Evolutionary conservation across 2,329 filamentous ascomycete species (phyloP), one percentile per base, ranked within the genome.

Genomic region (Botrytis fabae): DNA sequence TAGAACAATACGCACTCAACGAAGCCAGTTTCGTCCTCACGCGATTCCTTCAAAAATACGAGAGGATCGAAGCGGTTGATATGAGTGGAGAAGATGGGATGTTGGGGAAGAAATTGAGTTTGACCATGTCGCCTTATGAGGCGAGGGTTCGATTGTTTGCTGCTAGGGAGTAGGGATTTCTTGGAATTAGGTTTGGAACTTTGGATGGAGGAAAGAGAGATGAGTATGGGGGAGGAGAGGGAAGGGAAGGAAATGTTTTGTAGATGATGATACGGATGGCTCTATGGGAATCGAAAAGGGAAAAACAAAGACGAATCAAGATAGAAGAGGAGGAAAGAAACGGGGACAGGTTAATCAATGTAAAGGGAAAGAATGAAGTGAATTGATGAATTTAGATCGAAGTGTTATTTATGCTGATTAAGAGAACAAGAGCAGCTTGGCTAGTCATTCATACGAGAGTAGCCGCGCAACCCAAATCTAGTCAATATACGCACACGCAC

Each of bases 11-110:
- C 48, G 80, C 80, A 0, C 76, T 81, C 1, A 80, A 77, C 1
- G 81, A 82, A 73, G 78, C 77, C 1, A 75, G 65, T 14, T 82
- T 80, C 48, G 74, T 81, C 6, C 61, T 81, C n/a, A 79, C 78
- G 0, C 76, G 76, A 22, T 68, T 82, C 12, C 44, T 82, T 18
- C 81, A 82, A 74, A 75, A 73, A 57, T 82, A 79, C 46, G 77
- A 79, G 71, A 75, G 51, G 48, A 78, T 79, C 20, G 76, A 78
- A 65, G 73, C 60, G 10, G 68, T 35, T 25, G 70, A 72, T 51
- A 73, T 74, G 69, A 54, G n/a, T 18, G 51, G 51, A 28, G 51
- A 54, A 54, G 68, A 54, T 10, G 63, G 32, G 4, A 70, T 73
- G 8, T 25, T 77, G 18, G 72, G 73, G 62, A 78, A 78, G 72